phyloP scores from a whole-genome alignment of 306 rosid genomes.

The Casuarina equisetifolia region DNA sequence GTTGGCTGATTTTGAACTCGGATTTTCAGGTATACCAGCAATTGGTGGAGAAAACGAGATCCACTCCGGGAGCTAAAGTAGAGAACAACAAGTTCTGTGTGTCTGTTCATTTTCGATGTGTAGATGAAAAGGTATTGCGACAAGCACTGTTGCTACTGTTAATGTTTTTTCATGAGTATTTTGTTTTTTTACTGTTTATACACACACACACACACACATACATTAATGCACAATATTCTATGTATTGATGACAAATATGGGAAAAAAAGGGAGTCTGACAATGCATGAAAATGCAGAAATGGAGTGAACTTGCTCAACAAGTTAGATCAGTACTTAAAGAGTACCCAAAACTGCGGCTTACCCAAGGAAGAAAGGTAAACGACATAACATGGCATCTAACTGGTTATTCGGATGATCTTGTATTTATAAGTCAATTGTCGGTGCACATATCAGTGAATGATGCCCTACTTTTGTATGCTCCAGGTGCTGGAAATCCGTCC shows the following conservation, averaged over 20 bases:
- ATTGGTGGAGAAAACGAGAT: conserved; percentile 65
- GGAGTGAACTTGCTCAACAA: conserved; percentile 74
- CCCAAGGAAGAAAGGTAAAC: conserved; percentile 85
- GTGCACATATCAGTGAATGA: not conserved
- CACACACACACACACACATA: not conserved
- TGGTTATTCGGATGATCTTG: conserved; percentile 13
- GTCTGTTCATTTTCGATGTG: conserved; percentile 92
- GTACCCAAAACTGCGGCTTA: conserved; percentile 77
- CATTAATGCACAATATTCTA: not conserved
- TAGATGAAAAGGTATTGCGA: conserved; percentile 75
- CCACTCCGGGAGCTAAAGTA: conserved; percentile 73
- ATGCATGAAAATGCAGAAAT: conserved; percentile 49
- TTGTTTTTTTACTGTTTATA: not conserved
- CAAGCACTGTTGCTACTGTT: not conserved
- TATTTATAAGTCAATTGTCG: not conserved
- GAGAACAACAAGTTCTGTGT: conserved; percentile 85
- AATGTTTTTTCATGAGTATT: not conserved
- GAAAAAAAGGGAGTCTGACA: conserved; percentile 8
- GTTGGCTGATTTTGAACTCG: not conserved
- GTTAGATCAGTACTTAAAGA: conserved; percentile 81
- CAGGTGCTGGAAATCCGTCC: conserved; percentile 98
- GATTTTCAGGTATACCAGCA: conserved; percentile 55
- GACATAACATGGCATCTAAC: conserved; percentile 27
- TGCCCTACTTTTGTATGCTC: conserved; percentile 42
- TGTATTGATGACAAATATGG: not conserved